Conservation (phyloP, 805 yeast species). For the Schizosaccharomyces octosporus region DNA sequence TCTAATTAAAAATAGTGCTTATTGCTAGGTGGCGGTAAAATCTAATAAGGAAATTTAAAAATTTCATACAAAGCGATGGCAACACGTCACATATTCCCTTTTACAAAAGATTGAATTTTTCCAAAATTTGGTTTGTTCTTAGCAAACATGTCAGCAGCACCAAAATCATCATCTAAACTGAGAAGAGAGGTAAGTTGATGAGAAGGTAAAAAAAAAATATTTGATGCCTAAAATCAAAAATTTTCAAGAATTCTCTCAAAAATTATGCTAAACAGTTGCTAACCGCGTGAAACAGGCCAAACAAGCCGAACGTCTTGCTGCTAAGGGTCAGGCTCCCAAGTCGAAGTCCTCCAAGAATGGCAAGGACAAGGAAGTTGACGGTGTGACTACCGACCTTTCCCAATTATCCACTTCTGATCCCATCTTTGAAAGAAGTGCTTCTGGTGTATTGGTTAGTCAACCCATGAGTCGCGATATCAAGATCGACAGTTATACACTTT, state of each 20-base stretch:
- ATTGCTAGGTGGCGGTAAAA: too few species aligned
- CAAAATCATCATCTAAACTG: slow-evolving; percentile 2
- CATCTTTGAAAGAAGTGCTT: slow-evolving; percentile 1
- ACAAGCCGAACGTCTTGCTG: slow-evolving; percentile 1
- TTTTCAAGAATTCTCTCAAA: not conserved
- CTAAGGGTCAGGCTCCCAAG: not conserved
- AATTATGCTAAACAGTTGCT: not conserved
- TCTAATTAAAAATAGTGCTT: too few species aligned
- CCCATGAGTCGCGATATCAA: slow-evolving; percentile 83
- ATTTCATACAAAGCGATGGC: slow-evolving; percentile 62
- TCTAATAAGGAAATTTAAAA: slow-evolving; percentile 32
- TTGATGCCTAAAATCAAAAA: not conserved
- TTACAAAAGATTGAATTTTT: slow-evolving; percentile 41
- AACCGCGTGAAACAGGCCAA: not conserved
- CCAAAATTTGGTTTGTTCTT: slow-evolving; percentile 34
- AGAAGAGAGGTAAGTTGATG: slow-evolving; percentile 1
- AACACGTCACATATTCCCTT: slow-evolving; percentile 51
- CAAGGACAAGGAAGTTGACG: not conserved
- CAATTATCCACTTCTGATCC: not conserved
- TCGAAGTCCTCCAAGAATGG: not conserved
- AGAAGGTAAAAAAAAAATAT: not conserved
- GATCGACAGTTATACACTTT: slow-evolving; percentile 21
- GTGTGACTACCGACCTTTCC: not conserved
- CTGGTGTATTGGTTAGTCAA: slow-evolving; percentile 84
- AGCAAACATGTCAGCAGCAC: slow-evolving; percentile 26